These are phyloP conservation scores for Boletus barrowsii DNA, from an alignment of 768 basidiomycete genomes.

Conservation along the genomic window DNA sequence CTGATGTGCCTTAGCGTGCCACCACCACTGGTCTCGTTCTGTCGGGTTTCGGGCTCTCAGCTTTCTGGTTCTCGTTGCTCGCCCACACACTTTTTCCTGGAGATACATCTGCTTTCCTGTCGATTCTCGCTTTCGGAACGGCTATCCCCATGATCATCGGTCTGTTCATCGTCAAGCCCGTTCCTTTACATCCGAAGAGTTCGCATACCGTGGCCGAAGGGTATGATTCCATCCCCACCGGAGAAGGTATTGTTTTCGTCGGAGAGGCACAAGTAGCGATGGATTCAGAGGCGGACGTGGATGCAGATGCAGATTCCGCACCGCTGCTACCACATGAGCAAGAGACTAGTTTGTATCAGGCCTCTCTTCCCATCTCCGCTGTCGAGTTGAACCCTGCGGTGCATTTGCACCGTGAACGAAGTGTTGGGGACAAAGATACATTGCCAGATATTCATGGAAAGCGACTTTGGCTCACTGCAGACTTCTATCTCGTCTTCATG, in stretches of 20 bases:
- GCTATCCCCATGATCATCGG: slow-evolving; percentile 79
- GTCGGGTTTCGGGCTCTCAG: slow-evolving; percentile 87
- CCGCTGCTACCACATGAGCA: slow-evolving; percentile 22
- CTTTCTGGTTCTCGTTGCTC: slow-evolving; percentile 82
- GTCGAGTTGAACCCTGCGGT: slow-evolving; percentile 25
- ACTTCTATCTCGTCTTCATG: slow-evolving; percentile 63
- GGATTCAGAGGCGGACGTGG: slow-evolving; percentile 10
- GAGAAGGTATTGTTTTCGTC: slow-evolving; percentile 22
- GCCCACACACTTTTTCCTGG: slow-evolving; percentile 72
- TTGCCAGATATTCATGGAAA: slow-evolving; percentile 53
- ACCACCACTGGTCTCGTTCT: slow-evolving; percentile 75
- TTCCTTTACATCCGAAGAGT: slow-evolving; percentile 52
- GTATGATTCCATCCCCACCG: slow-evolving; percentile 18
- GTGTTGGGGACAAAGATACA: slow-evolving; percentile 19
- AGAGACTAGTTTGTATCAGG: slow-evolving; percentile 20
- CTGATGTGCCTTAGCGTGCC: slow-evolving; percentile 50
- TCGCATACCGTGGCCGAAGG: slow-evolving; percentile 2
- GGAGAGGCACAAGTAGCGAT: slow-evolving; percentile 15
- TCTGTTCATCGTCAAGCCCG: slow-evolving; percentile 63
- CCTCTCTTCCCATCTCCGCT: slow-evolving; percentile 13
- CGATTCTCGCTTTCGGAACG: slow-evolving; percentile 75
- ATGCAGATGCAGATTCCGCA: slow-evolving; percentile 22
- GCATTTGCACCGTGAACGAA: not conserved
- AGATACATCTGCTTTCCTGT: slow-evolving; percentile 72
- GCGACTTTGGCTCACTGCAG: slow-evolving; percentile 45